Percentiles rank a stretch among this genome's conserved stretches.
These are phyloP conservation scores for Floccularia luteovirens DNA, from an alignment of 768 basidiomycete species.

Conservation along the genomic window DNA sequence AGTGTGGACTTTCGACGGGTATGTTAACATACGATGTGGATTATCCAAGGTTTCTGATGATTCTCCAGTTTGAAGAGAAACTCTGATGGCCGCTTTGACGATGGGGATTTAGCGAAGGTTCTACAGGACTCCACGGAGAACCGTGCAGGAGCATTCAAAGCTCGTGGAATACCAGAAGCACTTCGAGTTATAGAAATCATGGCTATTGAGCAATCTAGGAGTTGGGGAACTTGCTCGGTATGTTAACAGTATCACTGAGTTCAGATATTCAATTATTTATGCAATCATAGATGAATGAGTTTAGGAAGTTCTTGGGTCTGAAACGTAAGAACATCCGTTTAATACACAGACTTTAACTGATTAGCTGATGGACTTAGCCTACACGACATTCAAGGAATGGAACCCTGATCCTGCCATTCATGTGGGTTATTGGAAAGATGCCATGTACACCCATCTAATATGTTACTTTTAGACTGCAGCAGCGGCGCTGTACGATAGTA, in stretches of 20 bases:
- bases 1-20: constrained; percentile 53
- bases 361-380: constrained; percentile 30
- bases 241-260: constrained; percentile 12
- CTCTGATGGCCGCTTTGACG: constrained; percentile 47
- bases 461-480: constrained; percentile 43
- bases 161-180: constrained; percentile 60
- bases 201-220: constrained; percentile 57
- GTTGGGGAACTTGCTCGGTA: constrained; percentile 70
- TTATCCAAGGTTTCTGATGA: not conserved
- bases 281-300: constrained; percentile 51
- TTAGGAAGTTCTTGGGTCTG: constrained; percentile 63
- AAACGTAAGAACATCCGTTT: constrained; percentile 36
- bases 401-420: constrained; percentile 52
- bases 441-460: constrained; percentile 1
- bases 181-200: constrained; percentile 64
- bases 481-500: constrained; percentile 55
- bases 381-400: constrained; percentile 63
- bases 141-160: constrained; percentile 56
- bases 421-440: constrained; percentile 36
- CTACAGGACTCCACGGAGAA: constrained; percentile 54
- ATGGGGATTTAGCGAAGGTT: constrained; percentile 54
- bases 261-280: constrained; percentile 4
- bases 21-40: constrained; percentile 8
- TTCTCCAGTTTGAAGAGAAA: constrained; percentile 40
- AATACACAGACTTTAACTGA: constrained; percentile 4